These are phyloP conservation scores for Glomus cerebriforme DNA, from an alignment of 192 early-diverging fungal genomes.

Conservation along the genomic window DNA sequence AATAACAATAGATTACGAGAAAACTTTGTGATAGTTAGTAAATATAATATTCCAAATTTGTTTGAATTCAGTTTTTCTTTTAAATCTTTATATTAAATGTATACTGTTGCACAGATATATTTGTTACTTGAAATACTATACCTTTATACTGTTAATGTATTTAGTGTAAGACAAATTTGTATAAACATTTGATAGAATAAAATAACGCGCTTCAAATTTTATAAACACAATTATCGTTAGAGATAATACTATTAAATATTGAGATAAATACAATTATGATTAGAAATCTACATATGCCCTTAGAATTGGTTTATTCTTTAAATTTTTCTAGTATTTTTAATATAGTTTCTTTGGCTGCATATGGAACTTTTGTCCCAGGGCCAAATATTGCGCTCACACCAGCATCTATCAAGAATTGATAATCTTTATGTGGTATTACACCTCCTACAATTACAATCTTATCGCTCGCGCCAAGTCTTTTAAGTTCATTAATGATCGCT, in stretches of 20 bases:
- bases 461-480: slow-evolving; percentile 71
- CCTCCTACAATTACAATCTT: slow-evolving; percentile 82
- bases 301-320: background rate
- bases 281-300: no score
- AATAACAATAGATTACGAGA: background rate
- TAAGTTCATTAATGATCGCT: slow-evolving; percentile 73
- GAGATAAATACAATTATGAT: background rate
- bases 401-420: slow-evolving; percentile 76
- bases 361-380: slow-evolving; percentile 84
- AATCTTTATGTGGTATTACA: slow-evolving; percentile 88
- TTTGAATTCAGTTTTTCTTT: no score
- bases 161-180: no score
- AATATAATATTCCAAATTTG: background rate
- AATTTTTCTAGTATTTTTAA: slow-evolving; percentile 62
- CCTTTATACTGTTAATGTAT: no score
- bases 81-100: no score
- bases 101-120: no score
- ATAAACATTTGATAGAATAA: no score
- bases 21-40: background rate
- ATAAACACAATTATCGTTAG: no score
- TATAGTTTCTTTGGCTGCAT: slow-evolving; percentile 81
- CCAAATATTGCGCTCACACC: slow-evolving; percentile 86
- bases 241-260: no score
- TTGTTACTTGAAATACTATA: no score
- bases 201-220: no score